A percentile compares a stretch with the other conserved stretches of the same genome.
Evolutionary conservation across 208 protist species (phyloP).

Genomic region (Leishmania lainsoni): DNA sequence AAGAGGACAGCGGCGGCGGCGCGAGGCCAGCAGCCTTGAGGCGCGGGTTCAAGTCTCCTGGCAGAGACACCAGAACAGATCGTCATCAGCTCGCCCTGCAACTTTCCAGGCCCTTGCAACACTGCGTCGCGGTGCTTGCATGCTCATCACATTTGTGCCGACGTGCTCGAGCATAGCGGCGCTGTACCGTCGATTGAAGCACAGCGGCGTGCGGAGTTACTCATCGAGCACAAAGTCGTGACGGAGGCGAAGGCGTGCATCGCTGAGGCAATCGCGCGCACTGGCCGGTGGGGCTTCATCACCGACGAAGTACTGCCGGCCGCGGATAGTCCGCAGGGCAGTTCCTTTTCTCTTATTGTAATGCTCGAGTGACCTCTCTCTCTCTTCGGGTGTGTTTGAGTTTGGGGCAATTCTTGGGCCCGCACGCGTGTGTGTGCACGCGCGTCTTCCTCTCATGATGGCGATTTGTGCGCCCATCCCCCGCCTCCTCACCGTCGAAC

Average conservation of each 20-base stretch:
- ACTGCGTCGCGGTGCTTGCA: conserved; percentile 43
- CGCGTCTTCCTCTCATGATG: not conserved
- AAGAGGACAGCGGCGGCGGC: conserved; percentile 1
- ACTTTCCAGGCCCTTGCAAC: conserved; percentile 47
- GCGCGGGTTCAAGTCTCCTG: not conserved
- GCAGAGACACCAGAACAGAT: conserved; percentile 1
- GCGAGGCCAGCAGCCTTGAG: not conserved
- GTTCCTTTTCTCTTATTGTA: conserved; percentile 60
- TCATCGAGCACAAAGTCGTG: conserved; percentile 39
- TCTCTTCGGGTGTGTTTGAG: not conserved
- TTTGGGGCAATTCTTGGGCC: too few species aligned
- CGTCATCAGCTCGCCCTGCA: conserved; percentile 35
- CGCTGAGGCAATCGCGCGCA: conserved; percentile 57
- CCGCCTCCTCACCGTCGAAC: not conserved
- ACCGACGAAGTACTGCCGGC: conserved; percentile 74
- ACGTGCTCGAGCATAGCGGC: conserved; percentile 43
- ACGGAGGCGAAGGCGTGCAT: conserved; percentile 49
- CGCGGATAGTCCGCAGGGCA: conserved; percentile 60
- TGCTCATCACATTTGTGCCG: conserved; percentile 60
- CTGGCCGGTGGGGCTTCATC: conserved; percentile 60
- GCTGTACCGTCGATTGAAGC: conserved; percentile 39
- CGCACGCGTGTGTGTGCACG: not conserved
- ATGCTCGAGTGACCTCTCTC: conserved; percentile 41
- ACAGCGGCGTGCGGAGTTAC: conserved; percentile 46
- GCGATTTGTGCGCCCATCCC: not conserved